Conservation (phyloP, 768 basidiomycete species). For the Suillus ampliporus region DNA sequence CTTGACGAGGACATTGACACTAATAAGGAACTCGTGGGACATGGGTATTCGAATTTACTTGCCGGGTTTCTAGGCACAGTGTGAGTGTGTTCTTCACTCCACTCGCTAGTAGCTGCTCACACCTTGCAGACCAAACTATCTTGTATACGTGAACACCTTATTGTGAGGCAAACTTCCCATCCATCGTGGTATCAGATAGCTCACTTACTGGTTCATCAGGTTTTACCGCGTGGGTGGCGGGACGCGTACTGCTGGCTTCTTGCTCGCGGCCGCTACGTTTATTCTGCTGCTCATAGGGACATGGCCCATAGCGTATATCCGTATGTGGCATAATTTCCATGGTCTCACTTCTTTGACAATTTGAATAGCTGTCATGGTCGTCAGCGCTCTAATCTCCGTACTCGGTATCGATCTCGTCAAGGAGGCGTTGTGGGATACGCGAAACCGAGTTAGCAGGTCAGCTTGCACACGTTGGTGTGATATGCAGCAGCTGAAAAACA, state of each 20-base stretch:
- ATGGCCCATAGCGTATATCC: constrained; percentile 88
- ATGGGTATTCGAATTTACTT: constrained; percentile 89
- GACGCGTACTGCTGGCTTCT: constrained; percentile 80
- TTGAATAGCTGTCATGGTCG: constrained; percentile 81
- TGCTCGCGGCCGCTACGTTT: constrained; percentile 79
- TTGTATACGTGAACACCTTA: constrained; percentile 87
- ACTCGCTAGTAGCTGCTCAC: constrained; percentile 11
- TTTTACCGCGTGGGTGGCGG: constrained; percentile 95
- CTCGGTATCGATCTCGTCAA: constrained; percentile 93
- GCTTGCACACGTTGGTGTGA: constrained; percentile 26
- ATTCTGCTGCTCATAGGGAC: constrained; percentile 83
- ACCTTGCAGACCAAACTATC: constrained; percentile 71
- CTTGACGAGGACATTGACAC: constrained; percentile 89
- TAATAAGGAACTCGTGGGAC: constrained; percentile 89
- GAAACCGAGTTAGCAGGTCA: constrained; percentile 81
- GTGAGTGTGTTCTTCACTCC: constrained; percentile 45
- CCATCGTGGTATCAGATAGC: constrained; percentile 1
- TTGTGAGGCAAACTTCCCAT: constrained; percentile 50
- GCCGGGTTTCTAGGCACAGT: constrained; percentile 84
- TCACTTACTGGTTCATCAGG: constrained; percentile 33
- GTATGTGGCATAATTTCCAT: constrained; percentile 50
- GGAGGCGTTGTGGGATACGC: constrained; percentile 96
- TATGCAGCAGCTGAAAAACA: constrained; percentile 10
- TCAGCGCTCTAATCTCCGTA: constrained; percentile 91
- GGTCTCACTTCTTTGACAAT: background rate